Evolutionary conservation across 1,139 yeast genomes (phyloP).

Genomic region (Protomyces gravidus): DNA sequence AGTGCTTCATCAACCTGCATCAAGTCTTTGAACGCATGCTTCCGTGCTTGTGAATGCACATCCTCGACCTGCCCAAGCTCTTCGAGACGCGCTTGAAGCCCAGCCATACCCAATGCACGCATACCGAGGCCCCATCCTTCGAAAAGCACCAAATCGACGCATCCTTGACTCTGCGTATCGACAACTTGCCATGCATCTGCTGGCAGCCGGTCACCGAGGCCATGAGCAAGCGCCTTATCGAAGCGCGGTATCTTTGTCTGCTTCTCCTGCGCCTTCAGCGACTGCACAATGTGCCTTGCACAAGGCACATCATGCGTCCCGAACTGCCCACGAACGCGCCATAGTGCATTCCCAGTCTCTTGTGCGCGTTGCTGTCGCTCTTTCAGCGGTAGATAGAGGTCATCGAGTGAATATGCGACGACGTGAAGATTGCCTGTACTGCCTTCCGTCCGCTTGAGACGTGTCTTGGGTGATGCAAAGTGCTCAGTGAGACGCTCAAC

Average conservation of each 20-base stretch:
- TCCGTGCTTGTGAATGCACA: slow-evolving; percentile 24
- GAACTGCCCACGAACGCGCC: slow-evolving; percentile 57
- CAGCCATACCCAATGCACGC: slow-evolving; percentile 45
- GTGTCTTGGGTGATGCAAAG: not conserved
- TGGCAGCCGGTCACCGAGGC: slow-evolving; percentile 70
- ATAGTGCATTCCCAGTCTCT: slow-evolving; percentile 23
- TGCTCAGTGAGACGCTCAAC: slow-evolving; percentile 42
- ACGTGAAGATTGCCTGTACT: slow-evolving; percentile 45
- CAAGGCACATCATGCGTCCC: slow-evolving; percentile 79
- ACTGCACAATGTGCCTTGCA: slow-evolving; percentile 39
- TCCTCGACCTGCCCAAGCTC: slow-evolving; percentile 3
- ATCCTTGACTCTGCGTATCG: not conserved
- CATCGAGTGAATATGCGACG: slow-evolving; percentile 74
- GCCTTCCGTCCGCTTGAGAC: slow-evolving; percentile 28
- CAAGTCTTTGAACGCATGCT: slow-evolving; percentile 40
- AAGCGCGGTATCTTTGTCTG: slow-evolving; percentile 56
- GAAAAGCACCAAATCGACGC: slow-evolving; percentile 61
- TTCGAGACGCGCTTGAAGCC: slow-evolving; percentile 34
- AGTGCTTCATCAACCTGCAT: slow-evolving; percentile 40
- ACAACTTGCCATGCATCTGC: slow-evolving; percentile 36
- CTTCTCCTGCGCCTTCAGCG: slow-evolving; percentile 35
- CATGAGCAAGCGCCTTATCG: slow-evolving; percentile 69
- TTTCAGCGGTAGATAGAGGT: slow-evolving; percentile 64
- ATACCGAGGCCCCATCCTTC: slow-evolving; percentile 97
- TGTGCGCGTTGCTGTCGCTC: slow-evolving; percentile 53